phyloP scores from a whole-genome alignment of 2,329 filamentous ascomycete genomes.

The Aspergillus piperis region DNA sequence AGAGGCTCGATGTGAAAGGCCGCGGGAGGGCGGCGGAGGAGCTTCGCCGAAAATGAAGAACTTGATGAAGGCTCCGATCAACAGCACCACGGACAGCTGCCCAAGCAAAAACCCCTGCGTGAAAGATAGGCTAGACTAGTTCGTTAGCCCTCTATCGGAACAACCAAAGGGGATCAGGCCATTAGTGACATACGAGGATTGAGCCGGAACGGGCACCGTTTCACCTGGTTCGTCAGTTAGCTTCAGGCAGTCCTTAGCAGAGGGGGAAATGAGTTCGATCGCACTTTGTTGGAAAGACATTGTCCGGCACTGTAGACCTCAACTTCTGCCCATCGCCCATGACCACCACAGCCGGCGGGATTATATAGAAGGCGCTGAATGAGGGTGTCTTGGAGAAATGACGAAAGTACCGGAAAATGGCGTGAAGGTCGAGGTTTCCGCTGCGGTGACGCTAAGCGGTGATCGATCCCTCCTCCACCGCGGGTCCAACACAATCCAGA shows the following conservation, averaged over 20 bases:
- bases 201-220: constrained; percentile 32
- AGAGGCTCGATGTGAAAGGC: constrained; percentile 72
- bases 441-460: constrained; percentile 3
- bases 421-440: not conserved
- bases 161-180: not conserved
- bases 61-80: constrained; percentile 95
- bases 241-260: not conserved
- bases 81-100: constrained; percentile 85
- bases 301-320: constrained; percentile 27
- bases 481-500: no score
- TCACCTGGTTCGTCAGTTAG: constrained; percentile 31
- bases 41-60: constrained; percentile 99
- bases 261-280: not conserved
- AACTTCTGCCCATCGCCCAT: constrained; percentile 28
- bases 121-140: constrained; percentile 70
- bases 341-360: constrained; percentile 15
- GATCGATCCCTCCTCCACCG: not conserved
- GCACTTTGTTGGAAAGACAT: constrained; percentile 38
- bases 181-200: constrained; percentile 43
- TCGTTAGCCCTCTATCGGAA: constrained; percentile 4
- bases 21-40: constrained; percentile 77
- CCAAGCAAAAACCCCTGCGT: constrained; percentile 91
- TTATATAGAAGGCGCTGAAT: not conserved
- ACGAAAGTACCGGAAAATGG: not conserved
- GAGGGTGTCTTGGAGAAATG: not conserved